Evolutionary conservation across 1,284 basidiomycete genomes (phyloP), one percentile per base, ranked within the genome.

Genomic region (Phenoliferia sp.): DNA sequence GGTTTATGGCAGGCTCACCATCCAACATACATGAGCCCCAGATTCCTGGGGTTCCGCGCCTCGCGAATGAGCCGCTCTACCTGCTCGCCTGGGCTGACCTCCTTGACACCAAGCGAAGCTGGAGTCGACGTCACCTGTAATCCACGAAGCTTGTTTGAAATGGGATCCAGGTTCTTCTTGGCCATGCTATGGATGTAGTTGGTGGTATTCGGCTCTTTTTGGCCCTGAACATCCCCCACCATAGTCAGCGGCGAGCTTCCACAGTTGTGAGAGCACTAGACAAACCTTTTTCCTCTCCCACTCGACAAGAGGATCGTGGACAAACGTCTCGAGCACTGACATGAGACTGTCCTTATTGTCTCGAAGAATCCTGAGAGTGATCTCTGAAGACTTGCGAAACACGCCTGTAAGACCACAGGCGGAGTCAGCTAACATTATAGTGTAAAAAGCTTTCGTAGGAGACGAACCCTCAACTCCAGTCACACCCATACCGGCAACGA

Each of bases 301-400:
- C 80, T 99, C 96, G 34, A 95, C 90, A 2, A 99, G 84, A 1
- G 96, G 96, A 79, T 99, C 96, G 75, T 99, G 96, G 39, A 98
- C 88, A 79, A 99, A 99, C 0, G 96, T 92, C 77, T 99, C 95
- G 48, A 99, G 84, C 1, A 99, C 92, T 77, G 88, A 95, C 88
- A 96, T 95, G 69, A 99, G 82, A 62, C 90, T 90, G 79, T 98
- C 94, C 76, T 89, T 90, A 83, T 99, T 95, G 71, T 90, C 87
- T 34, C 93, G 86, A 36, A 99, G 84, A 35, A 98, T 83, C 66
- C 88, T 85, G 82, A 99, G 84, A 0, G 94, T 90, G 66, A 97
- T 87, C 80, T 99, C 95, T 73, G 92, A 94, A 0, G 94, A 88
- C 65, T 89, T 90, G 33, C 96, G 90, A 82, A 92, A 99, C 15